Conservation (phyloP, 169 alveolate genomes). For the Theileria parva region DNA sequence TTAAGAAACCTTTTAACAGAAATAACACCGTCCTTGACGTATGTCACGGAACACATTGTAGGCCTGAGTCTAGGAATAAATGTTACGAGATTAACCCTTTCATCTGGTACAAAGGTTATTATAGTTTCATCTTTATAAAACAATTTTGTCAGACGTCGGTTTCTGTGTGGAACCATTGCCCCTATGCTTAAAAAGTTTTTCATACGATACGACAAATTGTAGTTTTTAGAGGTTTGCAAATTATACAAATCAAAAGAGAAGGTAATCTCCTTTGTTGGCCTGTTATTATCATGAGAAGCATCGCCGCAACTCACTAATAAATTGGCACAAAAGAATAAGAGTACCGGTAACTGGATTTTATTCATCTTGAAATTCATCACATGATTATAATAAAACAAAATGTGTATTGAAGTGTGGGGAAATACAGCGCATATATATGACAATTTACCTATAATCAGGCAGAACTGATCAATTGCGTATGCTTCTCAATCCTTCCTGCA, state of each 20-base stretch:
- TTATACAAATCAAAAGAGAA: slow-evolving; percentile 3
- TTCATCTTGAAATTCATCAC: neutral
- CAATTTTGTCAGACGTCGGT: neutral
- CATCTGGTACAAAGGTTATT: neutral
- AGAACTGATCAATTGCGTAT: neutral
- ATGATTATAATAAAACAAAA: neutral
- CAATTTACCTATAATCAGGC: neutral
- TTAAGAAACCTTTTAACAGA: neutral
- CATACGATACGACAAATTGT: neutral
- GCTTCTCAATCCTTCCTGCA: neutral
- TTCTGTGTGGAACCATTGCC: neutral
- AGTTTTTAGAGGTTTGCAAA: neutral
- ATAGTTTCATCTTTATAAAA: neutral
- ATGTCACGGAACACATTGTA: neutral
- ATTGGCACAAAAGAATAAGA: neutral
- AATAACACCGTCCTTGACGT: neutral
- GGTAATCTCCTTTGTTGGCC: neutral
- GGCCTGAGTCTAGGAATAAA: neutral
- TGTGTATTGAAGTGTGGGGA: neutral
- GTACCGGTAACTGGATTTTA: neutral
- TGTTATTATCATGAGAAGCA: neutral
- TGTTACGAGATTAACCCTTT: neutral
- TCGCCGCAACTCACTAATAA: neutral
- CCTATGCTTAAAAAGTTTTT: neutral
- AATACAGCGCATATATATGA: neutral